These are phyloP conservation scores for Monascus purpureus DNA, from an alignment of 495 filamentous ascomycete species.

Conservation along the genomic window DNA sequence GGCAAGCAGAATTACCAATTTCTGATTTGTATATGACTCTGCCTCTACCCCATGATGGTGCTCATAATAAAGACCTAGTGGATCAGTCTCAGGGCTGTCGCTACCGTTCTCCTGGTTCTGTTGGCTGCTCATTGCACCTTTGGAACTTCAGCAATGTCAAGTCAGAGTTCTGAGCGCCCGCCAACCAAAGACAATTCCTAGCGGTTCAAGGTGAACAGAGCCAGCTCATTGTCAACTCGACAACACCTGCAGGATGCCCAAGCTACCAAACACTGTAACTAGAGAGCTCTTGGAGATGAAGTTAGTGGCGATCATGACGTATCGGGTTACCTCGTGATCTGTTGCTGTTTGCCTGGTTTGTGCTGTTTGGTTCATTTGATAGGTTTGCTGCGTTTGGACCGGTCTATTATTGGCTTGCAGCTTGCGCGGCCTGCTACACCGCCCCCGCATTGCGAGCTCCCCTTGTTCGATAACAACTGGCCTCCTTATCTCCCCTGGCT, in stretches of 20 bases:
- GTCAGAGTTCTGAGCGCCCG: too few species aligned
- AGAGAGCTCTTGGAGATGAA: too few species aligned
- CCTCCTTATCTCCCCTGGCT: slow-evolving; percentile 4
- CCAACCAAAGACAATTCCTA: too few species aligned
- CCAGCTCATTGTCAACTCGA: too few species aligned
- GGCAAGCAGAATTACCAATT: slow-evolving; percentile 27
- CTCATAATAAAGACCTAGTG: slow-evolving; percentile 8
- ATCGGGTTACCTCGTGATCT: too few species aligned
- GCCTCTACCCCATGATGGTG: slow-evolving; percentile 22
- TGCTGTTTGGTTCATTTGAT: slow-evolving; percentile 1
- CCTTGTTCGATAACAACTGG: slow-evolving; percentile 3
- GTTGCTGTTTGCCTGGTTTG: too few species aligned
- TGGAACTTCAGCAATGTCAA: too few species aligned
- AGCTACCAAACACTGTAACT: too few species aligned
- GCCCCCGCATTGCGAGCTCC: neutral
- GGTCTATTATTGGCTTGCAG: slow-evolving; percentile 12
- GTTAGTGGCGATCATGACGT: too few species aligned
- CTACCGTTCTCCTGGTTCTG: slow-evolving; percentile 7
- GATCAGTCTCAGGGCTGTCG: slow-evolving; percentile 8
- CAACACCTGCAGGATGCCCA: too few species aligned
- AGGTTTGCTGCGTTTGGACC: slow-evolving; percentile 5
- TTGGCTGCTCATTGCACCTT: slow-evolving; percentile 19
- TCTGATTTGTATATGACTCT: slow-evolving; percentile 38
- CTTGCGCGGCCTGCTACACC: slow-evolving; percentile 14
- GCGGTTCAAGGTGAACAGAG: too few species aligned